Percentiles rank a stretch among this genome's conserved stretches.
These are phyloP conservation scores for Fraxinus albicans DNA, from an alignment of 305 asterid species.

Conservation along the genomic window DNA sequence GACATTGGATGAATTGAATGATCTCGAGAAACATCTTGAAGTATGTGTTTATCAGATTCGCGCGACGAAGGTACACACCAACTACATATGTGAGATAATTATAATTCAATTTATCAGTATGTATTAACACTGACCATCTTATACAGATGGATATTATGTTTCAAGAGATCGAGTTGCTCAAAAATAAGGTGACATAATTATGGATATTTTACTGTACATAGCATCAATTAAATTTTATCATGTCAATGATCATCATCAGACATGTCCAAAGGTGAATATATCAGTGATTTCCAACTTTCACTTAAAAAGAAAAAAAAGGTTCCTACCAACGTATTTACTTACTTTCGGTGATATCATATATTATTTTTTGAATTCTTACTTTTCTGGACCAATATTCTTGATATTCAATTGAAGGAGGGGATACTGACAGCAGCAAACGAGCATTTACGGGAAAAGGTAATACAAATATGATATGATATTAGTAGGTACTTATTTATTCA, in stretches of 20 bases:
- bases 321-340: no score
- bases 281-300: not conserved
- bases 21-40: conserved; percentile 77
- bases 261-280: not conserved
- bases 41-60: conserved; percentile 70
- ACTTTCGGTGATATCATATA: not conserved
- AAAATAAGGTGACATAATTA: conserved; percentile 54
- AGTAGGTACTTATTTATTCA: not conserved
- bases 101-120: not conserved
- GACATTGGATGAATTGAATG: conserved; percentile 54
- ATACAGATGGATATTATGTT: conserved; percentile 79
- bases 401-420: conserved; percentile 53
- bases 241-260: not conserved
- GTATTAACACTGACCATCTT: no score
- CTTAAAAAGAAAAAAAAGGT: no score
- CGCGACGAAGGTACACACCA: conserved; percentile 60
- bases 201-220: not conserved
- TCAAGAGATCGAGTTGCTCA: conserved; percentile 81
- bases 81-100: not conserved
- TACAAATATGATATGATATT: not conserved
- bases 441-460: conserved; percentile 76
- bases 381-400: not conserved
- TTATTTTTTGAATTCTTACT: not conserved
- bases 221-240: not conserved
- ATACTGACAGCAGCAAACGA: conserved; percentile 83